A percentile compares a stretch with the other conserved stretches of the same genome.
Conservation (phyloP, 164 flowering plant species). For the Houttuynia cordata region DNA sequence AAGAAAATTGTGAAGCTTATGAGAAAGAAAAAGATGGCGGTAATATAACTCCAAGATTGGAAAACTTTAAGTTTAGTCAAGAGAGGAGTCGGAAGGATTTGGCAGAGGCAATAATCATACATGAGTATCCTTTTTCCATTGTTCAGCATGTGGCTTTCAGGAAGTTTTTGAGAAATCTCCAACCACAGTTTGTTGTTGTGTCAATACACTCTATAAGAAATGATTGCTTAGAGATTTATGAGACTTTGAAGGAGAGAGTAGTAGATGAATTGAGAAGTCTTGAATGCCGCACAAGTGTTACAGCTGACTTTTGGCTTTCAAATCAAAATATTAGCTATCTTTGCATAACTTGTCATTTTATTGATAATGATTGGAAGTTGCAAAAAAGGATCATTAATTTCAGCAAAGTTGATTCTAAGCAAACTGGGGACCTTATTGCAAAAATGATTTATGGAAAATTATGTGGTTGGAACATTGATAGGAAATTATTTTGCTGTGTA, state of each 20-base stretch:
- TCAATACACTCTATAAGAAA: constrained; percentile 1
- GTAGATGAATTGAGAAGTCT: neutral
- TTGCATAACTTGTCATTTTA: constrained; percentile 1
- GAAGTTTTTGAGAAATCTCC: constrained; percentile 4
- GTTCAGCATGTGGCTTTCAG: constrained; percentile 4
- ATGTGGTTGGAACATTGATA: constrained; percentile 1
- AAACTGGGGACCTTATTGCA: neutral
- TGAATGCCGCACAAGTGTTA: neutral
- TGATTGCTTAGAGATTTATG: constrained; percentile 3
- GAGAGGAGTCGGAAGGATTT: constrained; percentile 5
- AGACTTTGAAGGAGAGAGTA: constrained; percentile 4
- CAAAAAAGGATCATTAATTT: constrained; percentile 4
- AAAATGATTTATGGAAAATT: neutral
- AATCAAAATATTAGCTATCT: neutral
- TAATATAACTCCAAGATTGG: neutral
- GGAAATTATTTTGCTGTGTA: neutral
- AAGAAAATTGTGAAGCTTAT: neutral
- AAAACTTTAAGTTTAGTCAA: neutral
- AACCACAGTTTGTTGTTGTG: constrained; percentile 4
- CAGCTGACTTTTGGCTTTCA: constrained; percentile 4
- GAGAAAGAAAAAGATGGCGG: neutral
- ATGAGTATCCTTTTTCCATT: constrained; percentile 3
- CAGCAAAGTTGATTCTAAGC: neutral
- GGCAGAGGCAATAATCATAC: constrained; percentile 3
- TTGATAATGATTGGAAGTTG: constrained; percentile 5